Evolutionary conservation across 345 rosid species (phyloP).

Genomic region (Melastoma malabathricum): DNA sequence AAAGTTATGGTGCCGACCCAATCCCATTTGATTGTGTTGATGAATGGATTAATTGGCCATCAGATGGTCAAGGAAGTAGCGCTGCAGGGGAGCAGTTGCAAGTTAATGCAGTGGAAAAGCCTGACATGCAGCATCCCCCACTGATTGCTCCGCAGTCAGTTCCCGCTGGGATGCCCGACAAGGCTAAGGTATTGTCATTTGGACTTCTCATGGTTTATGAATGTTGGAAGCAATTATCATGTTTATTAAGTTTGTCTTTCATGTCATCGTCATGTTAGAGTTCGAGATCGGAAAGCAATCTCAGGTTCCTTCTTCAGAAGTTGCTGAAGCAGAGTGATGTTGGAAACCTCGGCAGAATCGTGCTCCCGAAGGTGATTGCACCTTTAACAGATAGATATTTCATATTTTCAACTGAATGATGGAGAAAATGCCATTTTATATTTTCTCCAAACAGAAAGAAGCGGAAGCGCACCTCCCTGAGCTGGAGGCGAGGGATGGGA

Average conservation of each 20-base stretch:
- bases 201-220: too few species aligned
- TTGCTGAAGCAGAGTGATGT: constrained; percentile 99
- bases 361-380: constrained; percentile 57
- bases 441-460: constrained; percentile 44
- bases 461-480: constrained; percentile 97
- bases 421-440: background rate
- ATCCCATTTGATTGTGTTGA: constrained; percentile 8
- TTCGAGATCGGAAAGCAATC: constrained; percentile 80
- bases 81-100: constrained; percentile 1
- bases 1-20: constrained; percentile 9
- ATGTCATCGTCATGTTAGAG: constrained; percentile 25
- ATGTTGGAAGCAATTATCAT: too few species aligned
- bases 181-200: constrained; percentile 40
- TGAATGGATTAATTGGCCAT: constrained; percentile 58
- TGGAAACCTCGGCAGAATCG: constrained; percentile 92
- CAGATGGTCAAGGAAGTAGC: constrained; percentile 1
- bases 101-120: constrained; percentile 18
- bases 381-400: too few species aligned
- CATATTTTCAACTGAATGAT: background rate
- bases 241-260: background rate
- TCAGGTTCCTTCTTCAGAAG: constrained; percentile 90
- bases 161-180: constrained; percentile 18
- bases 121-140: constrained; percentile 27
- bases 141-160: constrained; percentile 19
- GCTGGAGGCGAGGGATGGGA: constrained; percentile 92